A percentile compares a stretch with the other conserved stretches of the same genome.
These are phyloP conservation scores for Entoloma clypeatum DNA, from an alignment of 1,284 basidiomycete genomes.

Conservation along the genomic window DNA sequence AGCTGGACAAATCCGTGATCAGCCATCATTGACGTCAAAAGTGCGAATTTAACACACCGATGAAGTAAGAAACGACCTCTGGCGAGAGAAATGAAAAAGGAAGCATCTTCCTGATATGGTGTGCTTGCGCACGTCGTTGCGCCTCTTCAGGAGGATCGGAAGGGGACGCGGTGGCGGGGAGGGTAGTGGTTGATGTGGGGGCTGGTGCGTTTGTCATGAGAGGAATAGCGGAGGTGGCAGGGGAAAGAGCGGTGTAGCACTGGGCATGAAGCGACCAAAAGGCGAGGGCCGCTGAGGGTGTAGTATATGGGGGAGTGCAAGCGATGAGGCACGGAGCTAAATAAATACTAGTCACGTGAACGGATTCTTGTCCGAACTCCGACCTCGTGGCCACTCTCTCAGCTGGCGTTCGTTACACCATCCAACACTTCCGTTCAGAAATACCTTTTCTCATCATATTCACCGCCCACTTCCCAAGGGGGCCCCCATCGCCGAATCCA, in stretches of 20 bases:
- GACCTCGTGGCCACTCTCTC: too few species aligned
- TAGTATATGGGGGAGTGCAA: slow-evolving; percentile 12
- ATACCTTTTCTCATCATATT: too few species aligned
- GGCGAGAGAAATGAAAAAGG: slow-evolving; percentile 40
- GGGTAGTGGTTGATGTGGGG: slow-evolving; percentile 7
- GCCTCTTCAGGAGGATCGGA: neutral
- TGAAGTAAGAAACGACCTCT: slow-evolving; percentile 58
- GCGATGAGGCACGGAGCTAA: too few species aligned
- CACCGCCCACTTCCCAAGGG: too few species aligned
- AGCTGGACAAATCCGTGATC: slow-evolving; percentile 46
- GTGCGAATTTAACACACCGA: slow-evolving; percentile 30
- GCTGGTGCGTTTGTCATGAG: slow-evolving; percentile 6
- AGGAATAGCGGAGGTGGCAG: slow-evolving; percentile 11
- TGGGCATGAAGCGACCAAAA: slow-evolving; percentile 16
- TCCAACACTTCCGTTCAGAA: too few species aligned
- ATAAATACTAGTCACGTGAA: too few species aligned
- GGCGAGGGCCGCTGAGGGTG: slow-evolving; percentile 6
- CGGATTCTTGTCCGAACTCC: too few species aligned
- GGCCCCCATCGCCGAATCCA: too few species aligned
- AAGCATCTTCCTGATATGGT: slow-evolving; percentile 11
- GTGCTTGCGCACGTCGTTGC: slow-evolving; percentile 9
- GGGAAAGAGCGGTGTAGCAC: slow-evolving; percentile 8
- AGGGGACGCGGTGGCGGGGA: slow-evolving; percentile 7
- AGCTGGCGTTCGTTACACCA: too few species aligned
- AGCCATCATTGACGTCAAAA: slow-evolving; percentile 8